phyloP scores from a whole-genome alignment of 805 yeast species.

The Candida andamanensis region DNA sequence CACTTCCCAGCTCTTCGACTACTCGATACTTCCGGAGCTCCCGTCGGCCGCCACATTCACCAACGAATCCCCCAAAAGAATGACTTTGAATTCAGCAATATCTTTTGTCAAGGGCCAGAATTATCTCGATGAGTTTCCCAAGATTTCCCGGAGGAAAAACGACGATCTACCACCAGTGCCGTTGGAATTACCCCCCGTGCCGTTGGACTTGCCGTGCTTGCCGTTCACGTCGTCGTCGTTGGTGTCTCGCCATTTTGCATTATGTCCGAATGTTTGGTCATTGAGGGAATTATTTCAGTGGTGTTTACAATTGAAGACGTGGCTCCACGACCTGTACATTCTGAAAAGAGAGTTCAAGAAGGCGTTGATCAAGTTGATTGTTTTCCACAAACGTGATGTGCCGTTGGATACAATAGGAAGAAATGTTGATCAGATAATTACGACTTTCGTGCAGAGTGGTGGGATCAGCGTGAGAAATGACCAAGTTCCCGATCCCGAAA shows the following conservation, averaged over 20 bases:
- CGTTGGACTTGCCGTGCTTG: conserved; percentile 45
- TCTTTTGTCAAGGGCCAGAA: conserved; percentile 31
- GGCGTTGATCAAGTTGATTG: conserved; percentile 46
- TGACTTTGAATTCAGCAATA: conserved; percentile 20
- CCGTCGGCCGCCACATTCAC: conserved; percentile 13
- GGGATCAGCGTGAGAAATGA: conserved; percentile 33
- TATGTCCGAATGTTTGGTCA: conserved; percentile 43
- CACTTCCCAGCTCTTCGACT: conserved; percentile 11
- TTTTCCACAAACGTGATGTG: conserved; percentile 45
- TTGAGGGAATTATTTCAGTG: conserved; percentile 48
- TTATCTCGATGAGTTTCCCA: conserved; percentile 6
- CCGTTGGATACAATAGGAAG: conserved; percentile 48
- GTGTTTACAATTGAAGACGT: conserved; percentile 46
- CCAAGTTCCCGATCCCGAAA: conserved; percentile 9
- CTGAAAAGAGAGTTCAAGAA: conserved; percentile 49
- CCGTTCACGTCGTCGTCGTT: conserved; percentile 52
- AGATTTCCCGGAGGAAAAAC: conserved; percentile 10
- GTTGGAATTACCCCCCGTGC: conserved; percentile 40
- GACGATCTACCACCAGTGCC: too few relatives aligned
- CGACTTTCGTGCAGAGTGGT: conserved; percentile 35
- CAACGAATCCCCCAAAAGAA: conserved; percentile 13
- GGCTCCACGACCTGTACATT: conserved; percentile 51
- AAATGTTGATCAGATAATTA: conserved; percentile 46
- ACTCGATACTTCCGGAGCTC: conserved; percentile 27
- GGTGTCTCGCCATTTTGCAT: conserved; percentile 43